Percentiles rank a stretch among this genome's conserved stretches.
Evolutionary conservation across 108 stramenopile genomes (phyloP).

Genomic region (Cyclotella atomus): DNA sequence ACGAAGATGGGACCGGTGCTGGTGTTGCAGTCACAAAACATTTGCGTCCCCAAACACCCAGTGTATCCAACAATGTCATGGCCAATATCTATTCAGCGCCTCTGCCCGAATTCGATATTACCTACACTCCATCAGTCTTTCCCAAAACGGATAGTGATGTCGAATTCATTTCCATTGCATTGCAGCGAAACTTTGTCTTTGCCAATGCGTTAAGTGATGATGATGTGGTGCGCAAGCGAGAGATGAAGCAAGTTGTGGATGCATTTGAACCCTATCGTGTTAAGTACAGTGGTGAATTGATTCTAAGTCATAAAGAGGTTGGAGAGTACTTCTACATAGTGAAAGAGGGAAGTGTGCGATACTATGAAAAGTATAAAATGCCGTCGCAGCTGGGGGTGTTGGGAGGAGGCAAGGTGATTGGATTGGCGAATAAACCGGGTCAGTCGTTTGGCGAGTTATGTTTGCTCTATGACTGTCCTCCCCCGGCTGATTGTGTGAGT

Average conservation of each 20-base stretch:
- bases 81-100: constrained; percentile 42
- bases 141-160: constrained; percentile 37
- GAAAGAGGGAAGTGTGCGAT: constrained; percentile 45
- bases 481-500: constrained; percentile 88
- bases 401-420: constrained; percentile 58
- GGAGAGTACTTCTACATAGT: constrained; percentile 93
- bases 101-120: constrained; percentile 32
- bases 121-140: constrained; percentile 37
- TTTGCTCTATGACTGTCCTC: constrained; percentile 92
- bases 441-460: constrained; percentile 93
- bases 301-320: constrained; percentile 84
- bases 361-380: constrained; percentile 30
- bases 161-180: constrained; percentile 34
- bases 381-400: constrained; percentile 39
- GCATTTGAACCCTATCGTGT: constrained; percentile 29
- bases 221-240: constrained; percentile 36
- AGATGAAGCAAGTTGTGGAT: constrained; percentile 38
- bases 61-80: constrained; percentile 31
- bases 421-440: constrained; percentile 64
- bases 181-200: constrained; percentile 48
- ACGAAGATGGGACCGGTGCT: not conserved
- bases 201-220: constrained; percentile 45
- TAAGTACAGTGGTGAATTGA: constrained; percentile 51
- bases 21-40: not conserved
- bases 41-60: constrained; percentile 23